Evolutionary conservation across 2,329 filamentous ascomycete species (phyloP), one percentile per base, ranked within the genome.

Genomic region (Penicillium sp.): DNA sequence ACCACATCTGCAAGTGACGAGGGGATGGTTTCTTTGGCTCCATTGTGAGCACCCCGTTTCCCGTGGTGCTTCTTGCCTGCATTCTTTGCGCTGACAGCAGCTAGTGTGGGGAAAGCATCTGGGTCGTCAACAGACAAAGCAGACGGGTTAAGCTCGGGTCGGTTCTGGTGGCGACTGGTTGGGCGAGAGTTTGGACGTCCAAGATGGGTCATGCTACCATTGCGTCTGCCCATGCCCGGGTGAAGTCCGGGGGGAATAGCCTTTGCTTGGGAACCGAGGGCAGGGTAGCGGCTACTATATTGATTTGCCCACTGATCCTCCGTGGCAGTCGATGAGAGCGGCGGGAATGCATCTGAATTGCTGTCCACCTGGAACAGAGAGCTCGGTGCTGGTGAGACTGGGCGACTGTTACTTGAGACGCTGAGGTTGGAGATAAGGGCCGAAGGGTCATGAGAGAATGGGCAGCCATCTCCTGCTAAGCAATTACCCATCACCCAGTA

Each of bases 401-500:
- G 68, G 10, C 69, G 68, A 26, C 66, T 72, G 37, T 71, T 73
- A 50, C 79, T 91, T 65, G 91, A 90, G 15, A 97, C 79, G 35
- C 85, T 88, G 65, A 99, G 85, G 69, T 91, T 91, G 72, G 90
- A 92, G 80, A 97, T 88, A 15, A 97, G 85, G 68, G 92, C 87
- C 1, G 93, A 88, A 2, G 95, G 95, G 70, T 99, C 95, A 78
- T 99, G 95, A 15, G 94, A 98, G 81, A 99, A 99, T 62, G 97
- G 92, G 77, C 95, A 99, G 3, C 92, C 93, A 60, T 93, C 90
- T 38, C 95, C 94, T 22, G 95, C 95, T 37, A 99, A 85, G 75
- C 95, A 99, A 72, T 94, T 97, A 1, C 95, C 95, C 81, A 92
- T 92, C 57, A 99, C 85, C 92, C 93, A 99, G 76, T 98, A 98